Conservation (phyloP, 345 rosid species). For the Acer saccharum region DNA sequence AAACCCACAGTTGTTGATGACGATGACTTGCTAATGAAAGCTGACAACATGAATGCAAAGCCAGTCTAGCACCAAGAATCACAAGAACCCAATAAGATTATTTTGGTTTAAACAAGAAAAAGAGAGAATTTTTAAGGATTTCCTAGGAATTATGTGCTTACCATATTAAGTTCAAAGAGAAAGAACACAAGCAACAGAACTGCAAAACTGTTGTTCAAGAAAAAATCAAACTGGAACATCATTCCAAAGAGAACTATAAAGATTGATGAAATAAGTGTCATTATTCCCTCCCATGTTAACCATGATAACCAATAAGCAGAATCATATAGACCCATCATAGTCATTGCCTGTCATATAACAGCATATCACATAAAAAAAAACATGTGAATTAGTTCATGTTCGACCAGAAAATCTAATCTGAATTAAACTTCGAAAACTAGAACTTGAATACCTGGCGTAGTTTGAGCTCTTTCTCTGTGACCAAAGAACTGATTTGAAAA, state of each 20-base stretch:
- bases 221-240: slow-evolving; percentile 93
- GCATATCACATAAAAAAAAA: background rate
- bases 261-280: slow-evolving; percentile 69
- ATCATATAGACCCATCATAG: slow-evolving; percentile 86
- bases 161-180: slow-evolving; percentile 90
- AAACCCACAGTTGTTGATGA: slow-evolving; percentile 81
- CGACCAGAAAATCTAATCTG: background rate
- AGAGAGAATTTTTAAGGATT: slow-evolving; percentile 1
- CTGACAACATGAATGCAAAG: slow-evolving; percentile 79
- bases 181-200: slow-evolving; percentile 77
- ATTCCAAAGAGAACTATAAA: slow-evolving; percentile 79
- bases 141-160: slow-evolving; percentile 27
- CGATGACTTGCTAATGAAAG: slow-evolving; percentile 80
- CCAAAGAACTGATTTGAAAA: slow-evolving; percentile 73
- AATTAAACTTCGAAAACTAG: slow-evolving; percentile 8
- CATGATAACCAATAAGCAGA: slow-evolving; percentile 90
- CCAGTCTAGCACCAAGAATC: slow-evolving; percentile 57
- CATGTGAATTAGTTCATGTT: background rate
- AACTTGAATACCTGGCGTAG: slow-evolving; percentile 78
- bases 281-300: slow-evolving; percentile 82
- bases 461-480: slow-evolving; percentile 88
- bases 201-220: slow-evolving; percentile 77
- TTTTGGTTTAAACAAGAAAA: slow-evolving; percentile 7
- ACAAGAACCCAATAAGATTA: slow-evolving; percentile 9
- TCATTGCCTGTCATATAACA: slow-evolving; percentile 66